Evolutionary conservation across 1,139 yeast genomes (phyloP).

Genomic region (Lodderomyces metapsilosis): DNA sequence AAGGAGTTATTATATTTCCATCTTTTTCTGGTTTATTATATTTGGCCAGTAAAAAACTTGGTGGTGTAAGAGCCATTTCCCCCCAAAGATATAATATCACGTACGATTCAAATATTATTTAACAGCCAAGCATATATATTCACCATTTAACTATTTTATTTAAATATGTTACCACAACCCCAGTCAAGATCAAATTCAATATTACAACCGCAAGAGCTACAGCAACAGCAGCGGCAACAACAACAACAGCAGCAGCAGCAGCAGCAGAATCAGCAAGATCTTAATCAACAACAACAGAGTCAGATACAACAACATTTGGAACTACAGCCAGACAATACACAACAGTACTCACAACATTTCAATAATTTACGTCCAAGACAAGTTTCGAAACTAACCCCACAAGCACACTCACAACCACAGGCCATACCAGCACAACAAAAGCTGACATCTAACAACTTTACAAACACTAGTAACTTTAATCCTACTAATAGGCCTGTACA

Average conservation of each 20-base stretch:
- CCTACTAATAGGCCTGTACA: not conserved
- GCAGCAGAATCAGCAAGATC: not conserved
- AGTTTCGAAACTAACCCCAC: not conserved
- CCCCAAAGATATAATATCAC: slow-evolving; percentile 5
- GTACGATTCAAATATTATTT: not conserved
- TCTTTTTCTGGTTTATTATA: slow-evolving; percentile 6
- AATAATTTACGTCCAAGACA: not conserved
- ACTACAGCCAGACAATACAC: not conserved
- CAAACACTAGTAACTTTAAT: not conserved
- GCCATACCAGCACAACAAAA: not conserved
- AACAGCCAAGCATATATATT: too few species aligned
- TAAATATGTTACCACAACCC: not conserved
- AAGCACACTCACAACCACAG: not conserved
- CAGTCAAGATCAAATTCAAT: not conserved
- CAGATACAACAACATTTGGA: too few species aligned
- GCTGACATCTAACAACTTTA: not conserved
- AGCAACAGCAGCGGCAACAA: slow-evolving; percentile 3
- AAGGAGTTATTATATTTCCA: too few species aligned
- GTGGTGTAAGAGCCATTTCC: not conserved
- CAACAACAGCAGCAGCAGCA: slow-evolving; percentile 2
- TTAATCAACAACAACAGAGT: not conserved
- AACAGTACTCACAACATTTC: not conserved
- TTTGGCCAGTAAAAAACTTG: slow-evolving; percentile 15
- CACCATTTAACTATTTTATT: too few species aligned
- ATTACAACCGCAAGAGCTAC: not conserved